Base-by-base conservation (phyloP, 2,329 filamentous ascomycete genomes). In the Pezicula carpinea region DNA sequence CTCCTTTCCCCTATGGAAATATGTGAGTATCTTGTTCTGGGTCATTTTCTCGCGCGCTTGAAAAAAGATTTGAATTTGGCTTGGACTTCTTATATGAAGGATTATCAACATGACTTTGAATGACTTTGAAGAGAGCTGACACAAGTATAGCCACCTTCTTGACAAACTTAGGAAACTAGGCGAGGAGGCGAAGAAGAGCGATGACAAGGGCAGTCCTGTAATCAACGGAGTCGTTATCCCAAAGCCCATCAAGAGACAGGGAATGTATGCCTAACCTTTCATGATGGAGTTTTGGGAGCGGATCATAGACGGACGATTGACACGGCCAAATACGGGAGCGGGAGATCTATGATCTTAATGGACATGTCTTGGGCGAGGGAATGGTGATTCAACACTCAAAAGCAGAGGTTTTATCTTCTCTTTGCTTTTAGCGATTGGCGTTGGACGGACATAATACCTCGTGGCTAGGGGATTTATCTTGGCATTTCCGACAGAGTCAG, bases 81-180 rank as follows among this genome's bases (percentile, higher is more conserved):
- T 10, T 38, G 35, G 35, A 18, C 5, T 38, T 38, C 15, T 18
- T 10, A 21, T 11, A 11, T 17, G 13, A 17, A 8, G 17, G 13
- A 8, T 29, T 29, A 29, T 35, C 18, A 35, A 35, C 15, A 19
- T 35, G n/a, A 35, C 10, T 14, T 35, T 35, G 8, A 19, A 8
- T 8, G 8, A 19, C 8, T 4, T 7, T 17, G 8, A 4, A 15
- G n/a, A 32, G 13, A 21, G 15, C 33, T 43, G 31, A 36, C 22
- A 21, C 31, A 40, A 51, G 51, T 23, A 49, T 56, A 79, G 75
- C 62, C 71, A 80, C 55, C 66, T 80, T n/a, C 71, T 80, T 45
- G 74, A 76, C 11, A 79, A 78, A 51, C 71, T 80, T 49, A 74
- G 73, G 49, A 65, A 60, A 11, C 56, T 77, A 46, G 70, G 69